Base-by-base conservation (phyloP, 371 early-diverging fungal genomes). In the Zychaea mexicana region DNA sequence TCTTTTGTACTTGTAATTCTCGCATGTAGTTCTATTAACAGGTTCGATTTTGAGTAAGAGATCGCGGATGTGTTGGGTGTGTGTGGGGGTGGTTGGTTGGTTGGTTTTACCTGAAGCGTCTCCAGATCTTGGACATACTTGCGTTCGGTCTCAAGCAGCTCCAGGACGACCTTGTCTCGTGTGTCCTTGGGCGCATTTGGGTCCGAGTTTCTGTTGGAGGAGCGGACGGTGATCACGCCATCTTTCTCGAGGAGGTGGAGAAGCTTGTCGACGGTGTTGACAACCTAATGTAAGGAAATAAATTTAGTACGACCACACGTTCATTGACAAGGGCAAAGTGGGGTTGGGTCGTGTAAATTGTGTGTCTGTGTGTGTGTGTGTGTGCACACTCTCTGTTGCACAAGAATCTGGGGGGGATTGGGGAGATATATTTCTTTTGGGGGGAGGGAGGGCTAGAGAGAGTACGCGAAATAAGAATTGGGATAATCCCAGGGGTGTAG, bases 141-240 rank as follows among this genome's bases (percentile, higher is more conserved):
- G 26, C 97, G 86, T 76, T 98, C 99, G 0, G 98, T 97, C 68
- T 93, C 92, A 38, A 98, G 77, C 52, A 98, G 70, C 75, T 98
- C 99, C 28, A 86, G 82, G 31, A 98, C 87, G 24, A 95, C 85
- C 67, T 90, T 90, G 65, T 94, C 92, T 19, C 96, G 89, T 76
- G 93, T 89, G 73, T 91, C 90, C 61, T 85, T 88, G 17, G 93
- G 89, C 24, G 83, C 80, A 64, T 79, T 82, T 13, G 82, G 81
- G 64, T 77, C 22, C 13, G 86, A 83, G 60, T 73, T 72, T 56
- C 86, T 77, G 64, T 82, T 74, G 13, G 74, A 59, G n/a, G 69
- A 72, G 27, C 73, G 72, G 2, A 73, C 78, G 36, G 81, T 76
- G 31, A 94, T 82, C 46, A 88, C 65, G 10, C 91, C 91, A 36